Base-by-base conservation (phyloP, 352 stramenopile species). In the Phytophthora colocasiae region DNA sequence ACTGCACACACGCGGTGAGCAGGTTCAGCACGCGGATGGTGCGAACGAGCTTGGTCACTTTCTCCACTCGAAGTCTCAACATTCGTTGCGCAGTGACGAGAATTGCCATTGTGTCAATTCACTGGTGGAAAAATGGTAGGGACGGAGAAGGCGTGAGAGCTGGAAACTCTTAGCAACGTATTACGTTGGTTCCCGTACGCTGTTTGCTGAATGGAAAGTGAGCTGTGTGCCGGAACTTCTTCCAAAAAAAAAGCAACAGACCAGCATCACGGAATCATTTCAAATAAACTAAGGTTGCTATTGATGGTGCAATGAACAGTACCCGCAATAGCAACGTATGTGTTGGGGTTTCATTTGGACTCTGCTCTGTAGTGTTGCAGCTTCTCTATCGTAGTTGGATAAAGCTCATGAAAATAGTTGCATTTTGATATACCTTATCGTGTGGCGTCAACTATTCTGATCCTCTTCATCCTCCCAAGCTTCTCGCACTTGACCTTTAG, bases 1-100 rank as follows among this genome's bases (percentile, higher is more conserved):
- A 44, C 63, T 88, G 76, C 19, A 82, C 12, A 15, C 71, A 51
- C 11, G 73, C 78, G 6, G 74, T 80, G 64, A 81, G 19, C 38
- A 87, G 46, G 39, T 86, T 89, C 41, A 86, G 45, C 14, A 62
- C 65, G 26, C 77, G 77, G 10, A 83, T 57, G 4, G 47, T 52
- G 22, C 59, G 58, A 50, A 71, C 62, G 38, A 79, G 59, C 49
- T 73, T 70, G 11, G 66, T 59, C 17, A 78, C 56, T 40, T 43
- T 66, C 39, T 81, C 73, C 22, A 65, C 56, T 9, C 50, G 66
- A 22, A 70, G 47, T 15, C 63, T 66, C 4, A 78, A 39, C 44
- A 58, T 61, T 44, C 32, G 29, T 43, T 41, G 44, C 19, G 56
- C 36, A 45, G 52, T 40, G 10, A 63, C 51, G 10, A 48, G 41